Evolutionary conservation across 2,329 filamentous ascomycete species (phyloP).

Genomic region (Claviceps capensis): DNA sequence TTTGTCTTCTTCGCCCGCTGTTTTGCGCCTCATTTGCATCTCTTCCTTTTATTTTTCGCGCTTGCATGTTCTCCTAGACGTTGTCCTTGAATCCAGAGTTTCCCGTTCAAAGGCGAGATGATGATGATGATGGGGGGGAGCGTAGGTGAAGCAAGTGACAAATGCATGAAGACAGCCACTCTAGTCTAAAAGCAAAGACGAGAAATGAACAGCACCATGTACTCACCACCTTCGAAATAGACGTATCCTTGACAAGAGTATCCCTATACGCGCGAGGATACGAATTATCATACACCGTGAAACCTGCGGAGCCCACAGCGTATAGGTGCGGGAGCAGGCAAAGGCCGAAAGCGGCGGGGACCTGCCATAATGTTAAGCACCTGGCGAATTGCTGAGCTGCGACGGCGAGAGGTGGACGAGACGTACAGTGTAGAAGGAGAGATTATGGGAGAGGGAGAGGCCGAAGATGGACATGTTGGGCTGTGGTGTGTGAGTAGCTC

Average conservation of each 20-base stretch:
- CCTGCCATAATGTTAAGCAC: conserved; percentile 8
- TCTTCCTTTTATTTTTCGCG: too few relatives aligned
- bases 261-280: conserved; percentile 23
- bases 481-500: neutral
- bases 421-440: conserved; percentile 8
- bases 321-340: conserved; percentile 4
- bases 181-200: neutral
- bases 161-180: too few relatives aligned
- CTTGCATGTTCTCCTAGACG: too few relatives aligned
- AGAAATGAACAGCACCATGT: neutral
- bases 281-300: conserved; percentile 23
- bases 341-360: conserved; percentile 20
- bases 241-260: conserved; percentile 18
- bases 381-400: neutral
- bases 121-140: too few relatives aligned
- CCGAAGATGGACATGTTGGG: neutral
- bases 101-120: too few relatives aligned
- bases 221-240: conserved; percentile 16
- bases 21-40: too few relatives aligned
- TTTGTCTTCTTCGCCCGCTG: too few relatives aligned
- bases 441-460: conserved; percentile 2
- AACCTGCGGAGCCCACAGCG: conserved; percentile 1
- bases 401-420: neutral
- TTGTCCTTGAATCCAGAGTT: too few relatives aligned
- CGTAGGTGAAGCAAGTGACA: too few relatives aligned